Conservation (phyloP, 805 yeast genomes). For the Groenewaldozyma salmanticensis region DNA sequence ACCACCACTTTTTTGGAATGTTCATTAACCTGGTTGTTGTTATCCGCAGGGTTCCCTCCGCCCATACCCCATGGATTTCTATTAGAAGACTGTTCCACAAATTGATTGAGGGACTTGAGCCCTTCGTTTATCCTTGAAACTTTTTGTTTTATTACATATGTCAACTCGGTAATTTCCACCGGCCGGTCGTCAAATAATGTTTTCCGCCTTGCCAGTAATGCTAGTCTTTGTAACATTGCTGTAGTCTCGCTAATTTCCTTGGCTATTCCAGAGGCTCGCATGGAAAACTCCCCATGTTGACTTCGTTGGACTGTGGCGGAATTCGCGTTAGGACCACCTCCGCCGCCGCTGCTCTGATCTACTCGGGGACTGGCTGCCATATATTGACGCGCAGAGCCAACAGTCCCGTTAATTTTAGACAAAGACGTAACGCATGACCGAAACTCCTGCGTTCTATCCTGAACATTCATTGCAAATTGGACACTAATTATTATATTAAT, state of each 20-base stretch:
- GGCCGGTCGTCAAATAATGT: conserved; percentile 93
- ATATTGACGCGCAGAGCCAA: no score
- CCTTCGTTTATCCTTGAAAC: conserved; percentile 70
- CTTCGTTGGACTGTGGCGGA: conserved; percentile 1
- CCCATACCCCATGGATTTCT: conserved; percentile 28
- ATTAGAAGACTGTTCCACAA: conserved; percentile 32
- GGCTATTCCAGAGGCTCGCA: conserved; percentile 72
- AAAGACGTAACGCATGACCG: conserved; percentile 80
- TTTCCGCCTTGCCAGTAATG: conserved; percentile 76
- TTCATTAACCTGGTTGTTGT: conserved; percentile 58
- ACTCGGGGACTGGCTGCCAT: conserved; percentile 18
- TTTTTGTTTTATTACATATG: conserved; percentile 75
- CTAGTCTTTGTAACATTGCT: conserved; percentile 67
- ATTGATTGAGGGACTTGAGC: conserved; percentile 51
- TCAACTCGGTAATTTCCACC: conserved; percentile 83
- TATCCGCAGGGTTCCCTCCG: conserved; percentile 40
- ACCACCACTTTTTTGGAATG: conserved; percentile 83
- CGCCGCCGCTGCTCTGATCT: not conserved
- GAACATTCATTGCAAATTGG: no score
- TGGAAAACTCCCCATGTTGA: conserved; percentile 51
- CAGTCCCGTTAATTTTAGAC: conserved; percentile 45
- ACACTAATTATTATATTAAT: no score
- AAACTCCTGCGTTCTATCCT: conserved; percentile 86
- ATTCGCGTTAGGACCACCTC: conserved; percentile 8
- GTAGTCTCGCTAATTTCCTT: conserved; percentile 83